Evolutionary conservation across 2,329 filamentous ascomycete species (phyloP).

Genomic region (Pseudopyricularia cyperi): DNA sequence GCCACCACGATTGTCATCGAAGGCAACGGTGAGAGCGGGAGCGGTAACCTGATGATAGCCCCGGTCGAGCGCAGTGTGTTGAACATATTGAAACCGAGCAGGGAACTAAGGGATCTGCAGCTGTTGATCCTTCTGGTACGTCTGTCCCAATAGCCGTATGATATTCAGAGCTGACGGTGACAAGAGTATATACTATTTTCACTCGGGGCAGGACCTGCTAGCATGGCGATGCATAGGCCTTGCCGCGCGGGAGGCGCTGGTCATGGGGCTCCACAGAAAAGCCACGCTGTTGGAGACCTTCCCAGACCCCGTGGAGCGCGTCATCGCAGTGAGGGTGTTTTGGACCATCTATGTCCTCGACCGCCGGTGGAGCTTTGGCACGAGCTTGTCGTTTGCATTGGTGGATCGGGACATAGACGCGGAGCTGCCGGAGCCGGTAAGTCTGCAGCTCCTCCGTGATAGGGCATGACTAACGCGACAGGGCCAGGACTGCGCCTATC

Average conservation of each 20-base stretch:
- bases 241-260: slow-evolving; percentile 29
- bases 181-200: slow-evolving; percentile 23
- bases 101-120: slow-evolving; percentile 20
- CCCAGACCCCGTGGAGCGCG: slow-evolving; percentile 14
- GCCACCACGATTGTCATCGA: slow-evolving; percentile 19
- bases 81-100: slow-evolving; percentile 11
- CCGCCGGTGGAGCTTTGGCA: slow-evolving; percentile 37
- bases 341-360: slow-evolving; percentile 39
- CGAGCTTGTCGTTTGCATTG: slow-evolving; percentile 33
- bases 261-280: slow-evolving; percentile 33
- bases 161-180: background rate
- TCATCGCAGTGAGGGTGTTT: slow-evolving; percentile 25
- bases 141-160: background rate
- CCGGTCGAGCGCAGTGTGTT: slow-evolving; percentile 12
- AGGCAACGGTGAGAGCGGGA: slow-evolving; percentile 15
- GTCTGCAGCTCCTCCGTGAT: slow-evolving; percentile 43
- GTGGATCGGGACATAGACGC: slow-evolving; percentile 36
- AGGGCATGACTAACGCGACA: slow-evolving; percentile 60
- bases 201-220: slow-evolving; percentile 34
- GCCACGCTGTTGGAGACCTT: slow-evolving; percentile 25
- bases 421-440: slow-evolving; percentile 27
- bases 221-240: slow-evolving; percentile 34
- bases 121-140: slow-evolving; percentile 16
- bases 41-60: slow-evolving; percentile 15
- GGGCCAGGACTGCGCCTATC: slow-evolving; percentile 13